Evolutionary conservation across 768 basidiomycete genomes (phyloP).

Genomic region (Trametes coccinea): DNA sequence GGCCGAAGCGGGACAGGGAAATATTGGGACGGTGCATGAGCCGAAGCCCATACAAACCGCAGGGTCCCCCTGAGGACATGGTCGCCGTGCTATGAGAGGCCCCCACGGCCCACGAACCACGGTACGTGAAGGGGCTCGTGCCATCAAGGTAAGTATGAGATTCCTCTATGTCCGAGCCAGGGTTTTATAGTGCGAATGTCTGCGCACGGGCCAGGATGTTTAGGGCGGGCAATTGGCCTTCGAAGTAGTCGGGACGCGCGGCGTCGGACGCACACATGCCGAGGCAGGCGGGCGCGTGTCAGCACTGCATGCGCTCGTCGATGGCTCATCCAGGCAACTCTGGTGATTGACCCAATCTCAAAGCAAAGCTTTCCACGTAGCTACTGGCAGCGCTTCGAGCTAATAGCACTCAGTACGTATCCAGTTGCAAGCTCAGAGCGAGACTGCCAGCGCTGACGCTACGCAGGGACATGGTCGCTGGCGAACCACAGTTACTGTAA

Average conservation of each 20-base stretch:
- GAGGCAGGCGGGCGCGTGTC: neutral
- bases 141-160: slow-evolving; percentile 31
- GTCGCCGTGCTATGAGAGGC: slow-evolving; percentile 46
- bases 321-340: no score
- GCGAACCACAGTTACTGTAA: no score
- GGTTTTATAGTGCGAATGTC: slow-evolving; percentile 1
- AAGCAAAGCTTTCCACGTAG: no score
- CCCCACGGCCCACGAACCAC: slow-evolving; percentile 26
- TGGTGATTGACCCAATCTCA: no score
- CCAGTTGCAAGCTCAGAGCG: no score
- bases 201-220: slow-evolving; percentile 26
- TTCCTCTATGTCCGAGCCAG: neutral
- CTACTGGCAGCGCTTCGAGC: no score
- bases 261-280: neutral
- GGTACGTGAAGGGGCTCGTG: slow-evolving; percentile 28
- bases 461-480: no score
- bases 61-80: slow-evolving; percentile 48
- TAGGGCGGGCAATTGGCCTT: slow-evolving; percentile 9
- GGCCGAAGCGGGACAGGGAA: slow-evolving; percentile 29
- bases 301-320: slow-evolving; percentile 4
- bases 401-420: no score
- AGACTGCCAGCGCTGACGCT: no score
- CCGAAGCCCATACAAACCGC: slow-evolving; percentile 44
- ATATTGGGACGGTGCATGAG: slow-evolving; percentile 38
- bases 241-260: no score